A percentile compares a stretch with the other conserved stretches of the same genome.
These are phyloP conservation scores for Jamesozyma lodderae DNA, from an alignment of 805 yeast genomes.

Conservation along the genomic window DNA sequence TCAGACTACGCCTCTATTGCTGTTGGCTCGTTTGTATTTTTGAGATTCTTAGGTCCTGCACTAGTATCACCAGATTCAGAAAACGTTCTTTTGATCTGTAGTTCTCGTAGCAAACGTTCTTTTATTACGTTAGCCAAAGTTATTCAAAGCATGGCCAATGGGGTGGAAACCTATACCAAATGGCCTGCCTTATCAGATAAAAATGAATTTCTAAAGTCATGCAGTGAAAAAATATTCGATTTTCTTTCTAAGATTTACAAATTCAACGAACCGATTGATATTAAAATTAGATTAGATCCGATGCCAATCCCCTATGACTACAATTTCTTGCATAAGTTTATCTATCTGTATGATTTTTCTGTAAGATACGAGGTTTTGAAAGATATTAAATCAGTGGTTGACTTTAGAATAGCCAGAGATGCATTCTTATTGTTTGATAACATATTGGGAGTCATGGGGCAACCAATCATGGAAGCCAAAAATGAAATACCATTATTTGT, in stretches of 20 bases:
- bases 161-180: conserved; percentile 52
- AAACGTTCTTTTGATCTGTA: conserved; percentile 30
- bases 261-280: conserved; percentile 13
- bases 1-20: conserved; percentile 58
- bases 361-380: conserved; percentile 21
- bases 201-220: conserved; percentile 31
- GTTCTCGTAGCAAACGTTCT: conserved; percentile 43
- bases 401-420: conserved; percentile 13
- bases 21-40: conserved; percentile 75
- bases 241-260: conserved; percentile 33
- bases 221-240: conserved; percentile 31
- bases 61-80: conserved; percentile 75
- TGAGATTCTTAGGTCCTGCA: conserved; percentile 76
- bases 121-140: conserved; percentile 71
- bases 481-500: conserved; percentile 46
- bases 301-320: conserved; percentile 19
- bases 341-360: conserved; percentile 39
- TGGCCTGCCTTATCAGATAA: conserved; percentile 44
- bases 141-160: conserved; percentile 78
- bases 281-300: conserved; percentile 15
- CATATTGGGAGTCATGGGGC: conserved; percentile 41
- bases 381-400: conserved; percentile 10
- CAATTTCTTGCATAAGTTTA: conserved; percentile 38
- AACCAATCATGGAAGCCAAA: conserved; percentile 45
- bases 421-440: conserved; percentile 36